Evolutionary conservation across 2,329 filamentous ascomycete species (phyloP), one percentile per base, ranked within the genome.

Genomic region (Didymella lethalis): DNA sequence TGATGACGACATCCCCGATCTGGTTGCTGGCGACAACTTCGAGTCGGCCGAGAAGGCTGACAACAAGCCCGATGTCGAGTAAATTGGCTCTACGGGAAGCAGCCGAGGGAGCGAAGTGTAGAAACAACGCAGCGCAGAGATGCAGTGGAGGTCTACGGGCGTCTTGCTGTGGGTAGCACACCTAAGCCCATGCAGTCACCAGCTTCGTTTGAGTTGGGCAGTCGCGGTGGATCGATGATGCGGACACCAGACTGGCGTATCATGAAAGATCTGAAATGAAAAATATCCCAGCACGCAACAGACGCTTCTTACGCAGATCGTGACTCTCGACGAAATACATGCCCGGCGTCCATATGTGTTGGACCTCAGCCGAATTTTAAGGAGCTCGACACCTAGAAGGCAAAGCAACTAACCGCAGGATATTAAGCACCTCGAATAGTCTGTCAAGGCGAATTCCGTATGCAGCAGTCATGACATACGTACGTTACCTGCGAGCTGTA

Each of bases 21-120:
- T 99, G 69, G 94, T 99, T 64, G 92, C 93, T 77, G 95, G 95
- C 76, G 92, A 97, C 86, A 97, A 92, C 87, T 99, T 99, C 77
- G 95, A 99, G 86, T 90, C 88, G 83, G 56, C 56, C 20, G 56
- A 59, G 56, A 59, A 59, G 83, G 56, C 56, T 16, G 56, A 59
- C 40, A 59, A 59, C 56, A 97, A 83, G 79, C 75, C 73, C 54
- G 81, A 97, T 84, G 92, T 95, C 80, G 93, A 97, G 85, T 97
- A 95, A 65, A 66, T 57, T 54, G 48, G 61, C 55, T 57, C 44
- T 55, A 26, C 14, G 29, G 34, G 38, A 43, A 58, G 57, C 52
- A 64, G 53, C 57, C 36, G 46, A 55, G 58, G 48, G 47, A 56
- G 58, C 58, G 53, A 50, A 57, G 64, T 60, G 67, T 62, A 71